Conservation (phyloP, 2,329 filamentous ascomycete genomes). For the Colletotrichum sojae region DNA sequence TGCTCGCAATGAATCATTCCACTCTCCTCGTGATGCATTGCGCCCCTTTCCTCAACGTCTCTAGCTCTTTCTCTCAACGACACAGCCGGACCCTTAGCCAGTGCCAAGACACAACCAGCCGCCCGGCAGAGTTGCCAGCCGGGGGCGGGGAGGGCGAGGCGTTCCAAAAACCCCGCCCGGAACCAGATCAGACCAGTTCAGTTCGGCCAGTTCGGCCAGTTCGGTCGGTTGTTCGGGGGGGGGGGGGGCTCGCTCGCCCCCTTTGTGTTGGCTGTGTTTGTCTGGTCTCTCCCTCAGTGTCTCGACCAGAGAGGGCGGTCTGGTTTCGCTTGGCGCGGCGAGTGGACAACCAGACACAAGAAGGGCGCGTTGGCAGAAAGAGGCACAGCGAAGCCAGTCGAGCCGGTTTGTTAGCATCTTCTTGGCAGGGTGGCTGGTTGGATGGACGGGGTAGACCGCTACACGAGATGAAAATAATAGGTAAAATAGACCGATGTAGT, state of each 20-base stretch:
- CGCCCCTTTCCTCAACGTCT: neutral
- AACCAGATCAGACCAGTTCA: too few species aligned
- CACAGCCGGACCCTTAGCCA: slow-evolving; percentile 4
- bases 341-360: neutral
- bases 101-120: slow-evolving; percentile 18
- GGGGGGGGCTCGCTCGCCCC: too few species aligned
- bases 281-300: neutral
- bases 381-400: slow-evolving; percentile 6
- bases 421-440: slow-evolving; percentile 20
- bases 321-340: slow-evolving; percentile 34
- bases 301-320: slow-evolving; percentile 1
- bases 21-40: neutral
- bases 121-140: slow-evolving; percentile 4
- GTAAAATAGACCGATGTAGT: too few species aligned
- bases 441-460: slow-evolving; percentile 26
- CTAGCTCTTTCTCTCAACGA: neutral
- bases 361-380: slow-evolving; percentile 14
- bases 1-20: neutral
- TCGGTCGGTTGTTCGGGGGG: too few species aligned
- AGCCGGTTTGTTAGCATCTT: slow-evolving; percentile 5
- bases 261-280: slow-evolving; percentile 18
- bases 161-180: neutral
- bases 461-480: slow-evolving; percentile 5
- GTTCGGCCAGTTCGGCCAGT: too few species aligned
- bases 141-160: neutral